These are phyloP conservation scores for Neopestalotiopsis sp. DNA, from an alignment of 2,329 filamentous ascomycete species.

Conservation along the genomic window DNA sequence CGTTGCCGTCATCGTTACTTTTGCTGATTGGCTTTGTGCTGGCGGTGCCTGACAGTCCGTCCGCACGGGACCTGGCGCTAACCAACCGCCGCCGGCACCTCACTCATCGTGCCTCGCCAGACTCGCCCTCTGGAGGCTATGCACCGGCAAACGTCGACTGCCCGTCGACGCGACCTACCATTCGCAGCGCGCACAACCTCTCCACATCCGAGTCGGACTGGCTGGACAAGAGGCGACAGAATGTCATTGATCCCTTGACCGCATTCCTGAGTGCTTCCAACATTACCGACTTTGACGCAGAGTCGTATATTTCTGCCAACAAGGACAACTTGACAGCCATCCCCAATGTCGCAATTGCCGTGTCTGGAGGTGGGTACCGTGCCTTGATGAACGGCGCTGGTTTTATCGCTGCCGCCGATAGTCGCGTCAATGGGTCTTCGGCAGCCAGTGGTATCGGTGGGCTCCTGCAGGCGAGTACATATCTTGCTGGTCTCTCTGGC, in stretches of 20 bases:
- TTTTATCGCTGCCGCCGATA: constrained; percentile 71
- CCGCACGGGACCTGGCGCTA: neutral
- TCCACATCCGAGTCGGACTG: constrained; percentile 75
- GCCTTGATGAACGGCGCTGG: constrained; percentile 75
- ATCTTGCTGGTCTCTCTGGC: constrained; percentile 75
- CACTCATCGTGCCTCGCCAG: constrained; percentile 43
- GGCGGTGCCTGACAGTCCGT: constrained; percentile 27
- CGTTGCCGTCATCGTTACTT: constrained; percentile 29
- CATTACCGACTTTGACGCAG: constrained; percentile 69
- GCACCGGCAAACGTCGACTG: constrained; percentile 72
- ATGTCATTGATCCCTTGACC: constrained; percentile 76
- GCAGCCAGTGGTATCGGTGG: constrained; percentile 67
- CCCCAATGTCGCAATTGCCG: constrained; percentile 64
- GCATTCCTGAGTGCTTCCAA: constrained; percentile 73
- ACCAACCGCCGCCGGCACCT: constrained; percentile 11
- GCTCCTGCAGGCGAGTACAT: constrained; percentile 72
- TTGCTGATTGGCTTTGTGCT: constrained; percentile 28
- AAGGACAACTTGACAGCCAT: constrained; percentile 66
- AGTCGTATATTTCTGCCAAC: constrained; percentile 68
- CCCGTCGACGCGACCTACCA: constrained; percentile 69
- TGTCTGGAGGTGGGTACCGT: constrained; percentile 75
- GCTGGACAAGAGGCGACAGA: constrained; percentile 72
- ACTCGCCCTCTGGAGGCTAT: constrained; percentile 63
- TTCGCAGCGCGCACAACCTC: constrained; percentile 67
- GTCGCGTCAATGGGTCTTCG: constrained; percentile 64